Conservation (phyloP, 2,329 filamentous ascomycete species). For the Colletotrichum sp. region DNA sequence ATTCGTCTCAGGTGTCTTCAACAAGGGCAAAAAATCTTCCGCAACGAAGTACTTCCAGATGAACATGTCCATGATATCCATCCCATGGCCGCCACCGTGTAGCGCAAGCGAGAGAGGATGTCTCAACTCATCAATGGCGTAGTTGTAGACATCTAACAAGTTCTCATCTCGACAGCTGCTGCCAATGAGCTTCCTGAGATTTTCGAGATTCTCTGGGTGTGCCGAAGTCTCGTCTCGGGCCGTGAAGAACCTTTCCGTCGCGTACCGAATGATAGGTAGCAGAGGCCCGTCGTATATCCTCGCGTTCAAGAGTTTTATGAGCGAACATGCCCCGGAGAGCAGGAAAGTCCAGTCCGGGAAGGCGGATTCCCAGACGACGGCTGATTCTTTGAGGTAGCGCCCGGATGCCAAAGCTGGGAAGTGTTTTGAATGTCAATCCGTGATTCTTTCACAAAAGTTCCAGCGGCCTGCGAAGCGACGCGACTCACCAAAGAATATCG, state of each 20-base stretch:
- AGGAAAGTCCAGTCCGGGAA: slow-evolving; percentile 37
- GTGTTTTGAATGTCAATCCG: no score
- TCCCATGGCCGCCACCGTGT: neutral
- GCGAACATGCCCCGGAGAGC: slow-evolving; percentile 30
- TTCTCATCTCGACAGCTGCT: slow-evolving; percentile 16
- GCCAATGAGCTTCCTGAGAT: slow-evolving; percentile 21
- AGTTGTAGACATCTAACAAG: slow-evolving; percentile 20
- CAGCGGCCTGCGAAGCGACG: no score
- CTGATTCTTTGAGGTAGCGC: slow-evolving; percentile 30
- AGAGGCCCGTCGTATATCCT: slow-evolving; percentile 17
- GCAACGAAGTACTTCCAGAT: slow-evolving; percentile 42
- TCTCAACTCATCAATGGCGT: slow-evolving; percentile 21
- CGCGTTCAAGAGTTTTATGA: slow-evolving; percentile 26
- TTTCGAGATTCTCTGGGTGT: slow-evolving; percentile 12
- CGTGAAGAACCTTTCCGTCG: slow-evolving; percentile 24
- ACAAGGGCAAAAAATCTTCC: slow-evolving; percentile 38
- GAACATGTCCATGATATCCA: slow-evolving; percentile 43
- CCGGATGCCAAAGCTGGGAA: slow-evolving; percentile 27
- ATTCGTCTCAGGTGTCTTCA: slow-evolving; percentile 26
- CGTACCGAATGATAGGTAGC: slow-evolving; percentile 24
- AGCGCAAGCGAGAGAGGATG: slow-evolving; percentile 12
- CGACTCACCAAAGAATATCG: slow-evolving; percentile 34
- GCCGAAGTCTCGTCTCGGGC: neutral
- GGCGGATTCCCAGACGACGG: slow-evolving; percentile 30
- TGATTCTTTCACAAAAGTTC: no score